Evolutionary conservation across 2,329 filamentous ascomycete species (phyloP).

Genomic region (Botrytis squamosa): DNA sequence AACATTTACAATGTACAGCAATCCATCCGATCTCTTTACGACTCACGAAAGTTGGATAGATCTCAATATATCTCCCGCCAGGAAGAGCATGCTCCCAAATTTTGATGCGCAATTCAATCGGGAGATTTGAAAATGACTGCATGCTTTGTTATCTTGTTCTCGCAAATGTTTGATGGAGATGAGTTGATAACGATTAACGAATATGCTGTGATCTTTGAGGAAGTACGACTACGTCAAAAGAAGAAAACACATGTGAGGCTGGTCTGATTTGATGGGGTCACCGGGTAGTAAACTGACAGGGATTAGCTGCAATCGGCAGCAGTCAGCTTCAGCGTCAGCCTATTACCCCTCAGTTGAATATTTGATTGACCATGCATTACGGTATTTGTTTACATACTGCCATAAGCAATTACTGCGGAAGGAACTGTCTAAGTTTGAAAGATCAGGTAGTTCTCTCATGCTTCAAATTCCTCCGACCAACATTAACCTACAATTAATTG

Average conservation of each 20-base stretch:
- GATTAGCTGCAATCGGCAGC: background rate
- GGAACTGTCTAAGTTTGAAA: background rate
- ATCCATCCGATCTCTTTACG: background rate
- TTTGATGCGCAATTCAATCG: background rate
- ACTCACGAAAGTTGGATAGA: background rate
- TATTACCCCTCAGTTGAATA: background rate
- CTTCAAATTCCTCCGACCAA: background rate
- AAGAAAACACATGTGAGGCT: background rate
- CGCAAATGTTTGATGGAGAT: too few relatives aligned
- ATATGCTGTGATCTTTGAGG: background rate
- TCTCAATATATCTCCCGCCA: slow-evolving; percentile 4
- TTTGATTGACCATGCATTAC: background rate
- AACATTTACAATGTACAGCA: background rate
- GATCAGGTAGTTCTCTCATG: background rate
- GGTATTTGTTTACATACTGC: background rate
- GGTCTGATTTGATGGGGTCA: background rate
- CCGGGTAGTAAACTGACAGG: background rate
- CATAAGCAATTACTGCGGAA: background rate
- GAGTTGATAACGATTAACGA: background rate
- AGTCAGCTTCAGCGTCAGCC: background rate
- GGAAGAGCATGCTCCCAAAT: slow-evolving; percentile 1
- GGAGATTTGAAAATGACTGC: background rate
- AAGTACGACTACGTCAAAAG: background rate
- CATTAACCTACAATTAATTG: too few relatives aligned
- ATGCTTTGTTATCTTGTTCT: background rate